Evolutionary conservation across 768 basidiomycete species (phyloP), one percentile per base, ranked within the genome.

Genomic region (Hemileccinum rubropunctum): DNA sequence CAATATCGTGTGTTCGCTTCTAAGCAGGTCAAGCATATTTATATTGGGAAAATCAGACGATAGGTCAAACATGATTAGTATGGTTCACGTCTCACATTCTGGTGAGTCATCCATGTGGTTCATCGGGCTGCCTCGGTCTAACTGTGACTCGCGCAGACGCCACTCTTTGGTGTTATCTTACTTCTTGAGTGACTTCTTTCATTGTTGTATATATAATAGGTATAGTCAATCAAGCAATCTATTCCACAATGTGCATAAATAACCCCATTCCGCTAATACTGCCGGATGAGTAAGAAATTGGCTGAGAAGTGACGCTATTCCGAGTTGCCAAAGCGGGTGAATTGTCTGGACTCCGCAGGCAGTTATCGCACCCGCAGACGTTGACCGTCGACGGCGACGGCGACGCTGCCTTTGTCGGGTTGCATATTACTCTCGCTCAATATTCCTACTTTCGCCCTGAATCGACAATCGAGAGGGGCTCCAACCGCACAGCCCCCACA

Each of bases 291-390:
- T 45, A 35, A 45, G 43, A 45, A 34, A 45, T 36, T n/a, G 30
- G 3, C 14, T 28, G 7, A 27, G 23, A 51, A 45, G 32, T 58
- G 49, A 55, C 47, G 11, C 58, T 37, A 55, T 48, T 45, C n/a
- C 2, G 26, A 44, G 32, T 51, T 59, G 17, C 58, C 45, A 54
- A 50, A 58, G 36, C 5, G n/a, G 54, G 53, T n/a, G 48, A 41
- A 27, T 28, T 33, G 36, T 45, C n/a, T n/a, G n/a, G n/a, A n/a
- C n/a, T n/a, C 47, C 40, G 38, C 17, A 23, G 32, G n/a, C 6
- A 4, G 21, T 21, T 14, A 18, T 18, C 37, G 11, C 18, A 21
- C 20, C 20, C 38, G 11, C 38, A 23, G 13, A 37, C 42, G 36
- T 32, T 39, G 13, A 39, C 50, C n/a, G 36, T 45, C 47, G 37